Evolutionary conservation across 2,329 filamentous ascomycete genomes (phyloP).

Genomic region (Aplosporella prunicola): DNA sequence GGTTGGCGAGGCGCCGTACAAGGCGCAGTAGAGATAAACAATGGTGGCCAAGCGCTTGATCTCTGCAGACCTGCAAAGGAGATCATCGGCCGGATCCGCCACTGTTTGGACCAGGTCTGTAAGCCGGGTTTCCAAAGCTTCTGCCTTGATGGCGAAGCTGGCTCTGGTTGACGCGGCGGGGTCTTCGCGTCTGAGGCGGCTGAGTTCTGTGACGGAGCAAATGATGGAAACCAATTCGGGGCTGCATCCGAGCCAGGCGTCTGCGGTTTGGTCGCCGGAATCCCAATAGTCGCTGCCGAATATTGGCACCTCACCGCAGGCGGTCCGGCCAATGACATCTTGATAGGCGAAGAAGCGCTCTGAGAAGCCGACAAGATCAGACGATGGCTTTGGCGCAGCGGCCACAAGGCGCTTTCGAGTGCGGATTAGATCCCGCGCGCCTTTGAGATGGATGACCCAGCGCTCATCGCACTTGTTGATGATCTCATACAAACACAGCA

Average conservation of each 20-base stretch:
- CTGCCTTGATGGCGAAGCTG: slow-evolving; percentile 25
- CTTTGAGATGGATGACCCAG: slow-evolving; percentile 41
- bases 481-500: slow-evolving; percentile 39
- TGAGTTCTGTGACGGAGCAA: slow-evolving; percentile 40
- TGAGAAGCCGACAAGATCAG: slow-evolving; percentile 23
- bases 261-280: slow-evolving; percentile 28
- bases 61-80: slow-evolving; percentile 30
- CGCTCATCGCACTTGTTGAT: slow-evolving; percentile 31
- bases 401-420: slow-evolving; percentile 21
- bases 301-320: slow-evolving; percentile 38
- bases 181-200: slow-evolving; percentile 23
- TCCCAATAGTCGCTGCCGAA: slow-evolving; percentile 42
- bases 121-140: slow-evolving; percentile 26
- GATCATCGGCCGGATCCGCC: slow-evolving; percentile 22
- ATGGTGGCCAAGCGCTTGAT: slow-evolving; percentile 36
- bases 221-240: slow-evolving; percentile 38
- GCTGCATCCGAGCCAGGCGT: slow-evolving; percentile 42
- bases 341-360: slow-evolving; percentile 44
- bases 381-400: slow-evolving; percentile 14
- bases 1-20: slow-evolving; percentile 34
- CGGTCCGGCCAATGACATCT: slow-evolving; percentile 43
- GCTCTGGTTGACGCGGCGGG: slow-evolving; percentile 17
- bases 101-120: slow-evolving; percentile 26
- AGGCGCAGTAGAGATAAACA: slow-evolving; percentile 38
- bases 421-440: slow-evolving; percentile 39